Conservation (phyloP, 768 basidiomycete species). For the Tylopilus felleus region DNA sequence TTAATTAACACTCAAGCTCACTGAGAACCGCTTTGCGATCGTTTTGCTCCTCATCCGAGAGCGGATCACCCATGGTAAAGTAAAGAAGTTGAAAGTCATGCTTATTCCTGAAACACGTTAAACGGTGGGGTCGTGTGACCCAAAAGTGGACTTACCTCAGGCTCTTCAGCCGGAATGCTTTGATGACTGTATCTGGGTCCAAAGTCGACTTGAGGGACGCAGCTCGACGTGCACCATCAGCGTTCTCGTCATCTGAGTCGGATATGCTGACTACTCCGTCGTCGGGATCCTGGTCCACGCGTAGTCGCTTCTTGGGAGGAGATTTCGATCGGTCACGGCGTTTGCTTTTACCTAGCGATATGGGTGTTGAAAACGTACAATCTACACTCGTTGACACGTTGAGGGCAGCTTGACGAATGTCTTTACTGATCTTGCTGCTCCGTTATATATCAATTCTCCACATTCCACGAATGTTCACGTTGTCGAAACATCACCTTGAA, state of each 20-base stretch:
- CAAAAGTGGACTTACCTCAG: constrained; percentile 37
- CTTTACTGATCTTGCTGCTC: constrained; percentile 11
- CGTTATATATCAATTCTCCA: background rate
- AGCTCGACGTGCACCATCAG: constrained; percentile 1
- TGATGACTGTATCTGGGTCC: constrained; percentile 36
- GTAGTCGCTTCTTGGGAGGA: constrained; percentile 30
- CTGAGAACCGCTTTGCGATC: constrained; percentile 54
- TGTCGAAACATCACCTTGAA: constrained; percentile 43
- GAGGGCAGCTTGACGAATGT: constrained; percentile 22
- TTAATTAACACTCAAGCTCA: constrained; percentile 30
- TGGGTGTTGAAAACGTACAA: constrained; percentile 9
- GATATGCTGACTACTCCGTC: constrained; percentile 26
- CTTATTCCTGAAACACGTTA: constrained; percentile 23
- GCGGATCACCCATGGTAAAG: constrained; percentile 67
- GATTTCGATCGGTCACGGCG: constrained; percentile 21
- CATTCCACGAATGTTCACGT: constrained; percentile 3
- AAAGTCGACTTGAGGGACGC: constrained; percentile 13
- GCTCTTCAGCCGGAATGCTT: constrained; percentile 47
- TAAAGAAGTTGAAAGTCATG: constrained; percentile 79
- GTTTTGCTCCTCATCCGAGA: constrained; percentile 51
- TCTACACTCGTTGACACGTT: constrained; percentile 2
- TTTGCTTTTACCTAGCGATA: constrained; percentile 19
- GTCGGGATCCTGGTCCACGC: constrained; percentile 20
- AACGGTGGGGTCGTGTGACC: background rate
- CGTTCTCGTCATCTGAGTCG: constrained; percentile 14